phyloP scores from a whole-genome alignment of 352 stramenopile genomes.

The Thraustochytrium sp. region DNA sequence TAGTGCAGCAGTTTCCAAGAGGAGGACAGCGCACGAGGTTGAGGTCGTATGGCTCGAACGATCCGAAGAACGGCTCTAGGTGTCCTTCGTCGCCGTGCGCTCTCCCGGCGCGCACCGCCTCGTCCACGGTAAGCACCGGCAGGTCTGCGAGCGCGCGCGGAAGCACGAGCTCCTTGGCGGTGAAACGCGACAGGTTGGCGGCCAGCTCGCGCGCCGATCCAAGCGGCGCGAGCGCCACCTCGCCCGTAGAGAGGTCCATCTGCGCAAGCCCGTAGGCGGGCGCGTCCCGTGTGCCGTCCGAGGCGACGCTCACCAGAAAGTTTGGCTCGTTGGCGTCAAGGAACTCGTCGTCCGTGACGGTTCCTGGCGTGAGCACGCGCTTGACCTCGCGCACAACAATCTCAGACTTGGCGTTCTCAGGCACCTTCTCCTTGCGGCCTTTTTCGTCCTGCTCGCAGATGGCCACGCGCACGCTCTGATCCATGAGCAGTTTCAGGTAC shows the following conservation, averaged over 20 bases:
- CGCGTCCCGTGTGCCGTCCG: neutral
- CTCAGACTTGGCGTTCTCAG: too few species aligned
- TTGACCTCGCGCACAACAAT: neutral
- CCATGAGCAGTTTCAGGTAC: constrained; percentile 45
- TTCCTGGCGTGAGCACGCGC: constrained; percentile 30
- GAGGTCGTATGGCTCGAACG: neutral
- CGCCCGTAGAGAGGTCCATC: constrained; percentile 27
- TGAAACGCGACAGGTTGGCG: neutral
- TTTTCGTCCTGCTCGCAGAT: constrained; percentile 46
- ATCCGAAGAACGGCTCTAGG: too few species aligned
- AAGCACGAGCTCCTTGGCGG: neutral
- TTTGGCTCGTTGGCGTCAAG: neutral
- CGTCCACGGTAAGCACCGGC: neutral
- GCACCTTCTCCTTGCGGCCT: neutral
- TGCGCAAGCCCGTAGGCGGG: neutral
- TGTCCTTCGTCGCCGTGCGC: too few species aligned
- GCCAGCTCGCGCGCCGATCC: neutral
- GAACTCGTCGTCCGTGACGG: constrained; percentile 26
- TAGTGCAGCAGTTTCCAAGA: constrained; percentile 16
- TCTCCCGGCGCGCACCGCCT: neutral
- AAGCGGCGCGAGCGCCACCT: neutral
- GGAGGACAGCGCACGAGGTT: neutral
- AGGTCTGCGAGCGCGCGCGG: neutral
- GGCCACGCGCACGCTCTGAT: constrained; percentile 43
- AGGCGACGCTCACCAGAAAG: neutral